Evolutionary conservation across 2,329 filamentous ascomycete genomes (phyloP), one percentile per base, ranked within the genome.

Genomic region (Penicillium rolfsii): DNA sequence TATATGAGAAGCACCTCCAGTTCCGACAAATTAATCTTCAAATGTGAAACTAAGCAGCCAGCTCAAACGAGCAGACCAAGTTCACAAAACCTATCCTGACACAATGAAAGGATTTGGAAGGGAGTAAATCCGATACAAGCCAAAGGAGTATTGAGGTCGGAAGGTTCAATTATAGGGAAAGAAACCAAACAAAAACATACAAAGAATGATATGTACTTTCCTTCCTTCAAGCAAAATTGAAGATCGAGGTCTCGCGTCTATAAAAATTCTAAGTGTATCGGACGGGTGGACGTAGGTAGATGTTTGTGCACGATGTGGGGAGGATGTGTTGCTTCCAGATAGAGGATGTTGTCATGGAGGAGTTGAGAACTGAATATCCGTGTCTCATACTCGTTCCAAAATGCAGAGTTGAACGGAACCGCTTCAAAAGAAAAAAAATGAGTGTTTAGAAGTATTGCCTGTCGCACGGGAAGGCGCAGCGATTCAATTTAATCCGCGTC

Each of bases 401-500:
- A 30, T 62, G 41, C 52, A 55, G 58, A 50, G 61, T 58, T 49
- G 28, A 14, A 49, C 26, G 62, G 56, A 60, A 62, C 33, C 33
- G 50, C 35, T 53, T 38, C 33, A 24, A 40, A 35, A 36, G 24
- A 22, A 24, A 5, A 38, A 36, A 40, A 38, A 26, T 24, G 38
- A 58, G 19, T 11, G 19, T n/a, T 50, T 22, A 45, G 9, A 22
- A 5, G 5, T 11, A 33, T 49, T 33, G 52, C 35, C 26, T n/a
- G 9, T 33, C 28, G 12, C 48, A 50, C 28, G 48, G 28, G n/a
- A 50, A 14, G 48, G 9, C 30, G 26, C 35, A 4, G 30, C 22
- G n/a, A 8, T 48, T 50, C 30, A 19, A 19, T 52, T 75, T 69
- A 81, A 68, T 89, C 87, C 55, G 87, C 83, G 67, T 89, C 87